Evolutionary conservation across 805 yeast species (phyloP).

Genomic region (Yamadazyma olivae): DNA sequence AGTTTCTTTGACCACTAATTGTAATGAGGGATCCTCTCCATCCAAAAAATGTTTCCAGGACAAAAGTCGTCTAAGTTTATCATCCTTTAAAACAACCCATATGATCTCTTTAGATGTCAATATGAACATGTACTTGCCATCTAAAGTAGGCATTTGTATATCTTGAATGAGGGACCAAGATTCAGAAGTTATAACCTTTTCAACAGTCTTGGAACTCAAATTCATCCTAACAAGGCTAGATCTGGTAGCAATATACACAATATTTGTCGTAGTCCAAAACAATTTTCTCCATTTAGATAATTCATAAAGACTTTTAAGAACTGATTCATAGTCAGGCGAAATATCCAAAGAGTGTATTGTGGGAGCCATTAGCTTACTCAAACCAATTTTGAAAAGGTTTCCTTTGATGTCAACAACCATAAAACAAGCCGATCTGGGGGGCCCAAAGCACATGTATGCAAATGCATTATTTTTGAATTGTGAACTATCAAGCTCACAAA

Average conservation of each 20-base stretch:
- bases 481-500: constrained; percentile 4
- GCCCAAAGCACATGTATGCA: constrained; percentile 46
- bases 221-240: constrained; percentile 38
- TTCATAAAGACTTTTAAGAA: constrained; percentile 39
- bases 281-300: constrained; percentile 55
- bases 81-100: constrained; percentile 38
- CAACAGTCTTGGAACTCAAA: constrained; percentile 9
- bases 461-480: constrained; percentile 19
- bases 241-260: constrained; percentile 38
- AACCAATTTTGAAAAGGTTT: too few species aligned
- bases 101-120: constrained; percentile 68
- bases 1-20: constrained; percentile 28
- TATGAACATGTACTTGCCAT: constrained; percentile 40
- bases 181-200: constrained; percentile 44
- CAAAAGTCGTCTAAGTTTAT: constrained; percentile 39
- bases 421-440: constrained; percentile 35
- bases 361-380: background rate
- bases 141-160: constrained; percentile 14
- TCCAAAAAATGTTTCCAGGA: constrained; percentile 74
- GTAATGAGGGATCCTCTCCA: constrained; percentile 52
- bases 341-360: too few species aligned
- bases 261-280: constrained; percentile 38
- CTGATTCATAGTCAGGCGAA: constrained; percentile 21
- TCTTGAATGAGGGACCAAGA: constrained; percentile 55
- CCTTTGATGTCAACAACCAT: constrained; percentile 52